Base-by-base conservation (phyloP, 139 green algal species). In the Chlamydomonas sphaeroides region DNA sequence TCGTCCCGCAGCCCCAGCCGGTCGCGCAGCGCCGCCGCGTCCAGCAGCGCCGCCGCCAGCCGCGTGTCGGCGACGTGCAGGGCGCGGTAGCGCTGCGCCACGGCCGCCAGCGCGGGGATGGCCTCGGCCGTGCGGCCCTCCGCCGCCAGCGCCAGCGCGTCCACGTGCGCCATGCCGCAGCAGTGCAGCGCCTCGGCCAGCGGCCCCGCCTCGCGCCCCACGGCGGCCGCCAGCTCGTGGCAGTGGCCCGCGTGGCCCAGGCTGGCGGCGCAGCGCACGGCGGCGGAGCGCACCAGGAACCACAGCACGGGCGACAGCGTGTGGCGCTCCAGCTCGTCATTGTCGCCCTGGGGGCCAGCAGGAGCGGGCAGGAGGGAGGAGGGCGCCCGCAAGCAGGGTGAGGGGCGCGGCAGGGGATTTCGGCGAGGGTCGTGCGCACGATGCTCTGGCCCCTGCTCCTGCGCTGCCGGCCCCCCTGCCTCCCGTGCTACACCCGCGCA, bases 271-370 rank as follows among this genome's bases (percentile, higher is more conserved):
- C 77, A 84, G 25, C 65, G 51, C 35, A 84, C 65, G 1, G 65
- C 65, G 1, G 45, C 48, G 15, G 25, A 33, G 28, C 77, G 77
- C 30, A 48, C 77, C 38, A 73, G 42, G 67, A 90, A 65, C 86
- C 86, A 90, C 42, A 88, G 56, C 30, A 25, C 38, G 8, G 82
- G 69, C 17, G 41, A 14, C 32, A 90, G 57, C 25, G 78, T 15
- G 38, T 80, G 71, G 17, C 86, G 78, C 71, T 90, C 82, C 57
- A 72, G 77, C 48, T 88, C 86, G 49, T 90, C 86, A 48, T 90
- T 90, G n/a, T 88, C 86, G 25, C 61, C 57, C 45, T 75, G 77
- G 69, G 86, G 65, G n/a, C n/a, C n/a, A n/a, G n/a, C n/a, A n/a
- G n/a, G n/a, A n/a, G n/a, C n/a, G n/a, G n/a, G n/a, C n/a, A n/a